Evolutionary conservation across 2,329 filamentous ascomycete genomes (phyloP), one percentile per base, ranked within the genome.

Genomic region (Mycosphaerella sp.): DNA sequence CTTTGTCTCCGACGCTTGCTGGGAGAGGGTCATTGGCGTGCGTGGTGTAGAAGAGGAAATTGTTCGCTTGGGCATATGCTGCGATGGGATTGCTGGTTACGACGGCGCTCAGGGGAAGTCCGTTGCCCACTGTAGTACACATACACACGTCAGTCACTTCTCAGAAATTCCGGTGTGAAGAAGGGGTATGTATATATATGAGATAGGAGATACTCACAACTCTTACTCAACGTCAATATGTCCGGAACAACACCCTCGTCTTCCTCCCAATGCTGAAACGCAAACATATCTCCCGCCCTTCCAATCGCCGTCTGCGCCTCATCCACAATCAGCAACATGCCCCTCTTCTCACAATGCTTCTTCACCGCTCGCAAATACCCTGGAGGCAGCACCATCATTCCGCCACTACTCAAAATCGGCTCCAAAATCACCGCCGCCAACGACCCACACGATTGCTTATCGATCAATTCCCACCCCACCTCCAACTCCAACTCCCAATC

Each of bases 401-500:
- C 82, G 0, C 78, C 81, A 12, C 78, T 78, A 0, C 75, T 78
- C 0, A 81, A 72, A 36, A 85, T 83, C 0, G 79, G 80, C 62
- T 85, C 82, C 47, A 85, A 67, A 51, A 86, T 80, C 32, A 82
- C 77, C 0, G 83, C 83, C 0, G 83, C 82, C 0, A 86, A 73
- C 0, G 81, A 84, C 0, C 82, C 83, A 53, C 76, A 78, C 0
- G 76, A 81, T 51, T 80, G 77, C 43, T 75, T 72, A 56, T 86
- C 82, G 17, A 86, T 72, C 68, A 85, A 71, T 14, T 72, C 71
- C 75, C 80, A 86, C 4, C 80, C 81, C 60, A 79, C 85, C 9
- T 82, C 76, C 11, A 86, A 69, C 64, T 86, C 83, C 0, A 79
- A 77, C 59, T 82, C 73, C 83, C 83, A 86, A 64, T 86, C 82